Conservation (phyloP, 768 basidiomycete species). For the Russula olivacea region DNA sequence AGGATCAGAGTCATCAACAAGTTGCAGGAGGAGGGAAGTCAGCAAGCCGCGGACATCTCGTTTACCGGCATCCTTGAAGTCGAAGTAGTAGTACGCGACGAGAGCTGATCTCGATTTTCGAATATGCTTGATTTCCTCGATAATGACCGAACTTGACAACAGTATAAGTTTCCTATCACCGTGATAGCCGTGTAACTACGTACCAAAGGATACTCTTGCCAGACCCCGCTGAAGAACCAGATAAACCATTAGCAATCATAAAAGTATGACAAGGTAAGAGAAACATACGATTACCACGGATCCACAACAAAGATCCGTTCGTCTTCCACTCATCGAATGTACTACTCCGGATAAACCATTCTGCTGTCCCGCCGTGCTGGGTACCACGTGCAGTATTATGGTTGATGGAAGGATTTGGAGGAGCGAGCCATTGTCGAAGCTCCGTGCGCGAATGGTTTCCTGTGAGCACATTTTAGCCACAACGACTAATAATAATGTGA, state of each 20-base stretch:
- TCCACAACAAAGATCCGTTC: slow-evolving; percentile 3
- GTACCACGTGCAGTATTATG: not conserved
- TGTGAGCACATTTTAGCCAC: not conserved
- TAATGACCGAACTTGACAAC: not conserved
- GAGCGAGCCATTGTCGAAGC: slow-evolving; percentile 1
- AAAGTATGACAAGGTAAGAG: not conserved
- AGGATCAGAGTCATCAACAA: not conserved
- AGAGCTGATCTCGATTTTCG: not conserved
- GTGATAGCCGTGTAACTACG: not conserved
- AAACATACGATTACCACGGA: slow-evolving; percentile 7
- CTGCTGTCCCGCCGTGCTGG: not conserved
- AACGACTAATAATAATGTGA: not conserved
- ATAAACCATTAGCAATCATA: not conserved
- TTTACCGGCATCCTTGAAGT: not conserved
- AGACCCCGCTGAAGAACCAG: not conserved
- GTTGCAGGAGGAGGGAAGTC: not conserved
- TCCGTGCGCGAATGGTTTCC: not conserved
- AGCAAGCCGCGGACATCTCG: not conserved
- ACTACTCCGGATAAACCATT: not conserved
- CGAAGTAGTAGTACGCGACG: not conserved
- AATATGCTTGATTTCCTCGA: not conserved
- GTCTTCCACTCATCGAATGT: slow-evolving; percentile 1
- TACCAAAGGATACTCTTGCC: slow-evolving; percentile 12
- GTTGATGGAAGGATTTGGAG: slow-evolving; percentile 9
- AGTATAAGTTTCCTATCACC: not conserved